Evolutionary conservation across 78 protist genomes (phyloP).

Genomic region (Blattamonas nauphoetae): DNA sequence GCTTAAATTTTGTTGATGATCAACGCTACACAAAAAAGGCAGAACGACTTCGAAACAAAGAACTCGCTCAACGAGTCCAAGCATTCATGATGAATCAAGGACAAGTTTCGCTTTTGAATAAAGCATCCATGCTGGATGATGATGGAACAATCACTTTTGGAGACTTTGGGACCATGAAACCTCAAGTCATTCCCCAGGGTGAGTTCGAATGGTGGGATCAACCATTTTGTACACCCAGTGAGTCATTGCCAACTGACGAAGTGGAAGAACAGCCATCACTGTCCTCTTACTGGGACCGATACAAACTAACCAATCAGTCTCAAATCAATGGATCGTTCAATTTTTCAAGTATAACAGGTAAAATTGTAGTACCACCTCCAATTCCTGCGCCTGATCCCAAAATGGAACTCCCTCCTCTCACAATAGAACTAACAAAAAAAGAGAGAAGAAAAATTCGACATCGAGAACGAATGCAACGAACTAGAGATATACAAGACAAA

Average conservation of each 20-base stretch:
- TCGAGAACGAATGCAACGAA: background rate
- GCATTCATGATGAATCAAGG: no score
- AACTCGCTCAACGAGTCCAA: no score
- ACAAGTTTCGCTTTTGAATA: no score
- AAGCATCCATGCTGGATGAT: no score
- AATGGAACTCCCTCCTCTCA: background rate
- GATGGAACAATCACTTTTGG: background rate
- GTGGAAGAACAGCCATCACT: no score
- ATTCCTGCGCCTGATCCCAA: background rate
- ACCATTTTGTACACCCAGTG: background rate
- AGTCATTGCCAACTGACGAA: no score
- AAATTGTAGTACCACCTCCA: background rate
- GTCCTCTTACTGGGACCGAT: no score
- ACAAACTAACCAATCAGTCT: no score
- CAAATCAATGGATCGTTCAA: background rate
- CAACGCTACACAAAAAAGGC: no score
- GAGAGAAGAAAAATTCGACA: background rate
- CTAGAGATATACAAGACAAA: background rate
- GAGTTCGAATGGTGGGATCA: background rate
- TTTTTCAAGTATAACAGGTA: background rate
- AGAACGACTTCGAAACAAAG: no score
- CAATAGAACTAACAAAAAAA: background rate
- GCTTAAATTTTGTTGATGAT: no score
- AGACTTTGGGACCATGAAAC: background rate
- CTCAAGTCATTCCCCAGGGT: background rate